phyloP scores from a whole-genome alignment of 257 asterid genomes.

The Scutellaria barbata region DNA sequence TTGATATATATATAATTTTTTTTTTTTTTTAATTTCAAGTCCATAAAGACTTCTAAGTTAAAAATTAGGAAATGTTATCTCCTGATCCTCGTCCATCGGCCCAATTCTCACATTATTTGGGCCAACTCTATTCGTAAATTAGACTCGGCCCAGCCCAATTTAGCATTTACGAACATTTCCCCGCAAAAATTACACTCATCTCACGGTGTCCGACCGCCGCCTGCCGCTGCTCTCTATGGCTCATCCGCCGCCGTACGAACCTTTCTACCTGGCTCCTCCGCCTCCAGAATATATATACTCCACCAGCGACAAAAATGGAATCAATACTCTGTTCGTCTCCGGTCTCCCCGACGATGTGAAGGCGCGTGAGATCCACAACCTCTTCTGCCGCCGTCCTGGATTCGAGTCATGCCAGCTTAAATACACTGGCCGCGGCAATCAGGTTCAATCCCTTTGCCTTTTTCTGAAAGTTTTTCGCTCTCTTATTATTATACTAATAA shows the following conservation, averaged over 20 bases:
- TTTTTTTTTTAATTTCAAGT: too few species aligned
- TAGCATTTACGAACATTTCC: conserved; percentile 17
- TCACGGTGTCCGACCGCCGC: conserved; percentile 31
- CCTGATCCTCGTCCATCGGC: too few species aligned
- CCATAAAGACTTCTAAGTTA: too few species aligned
- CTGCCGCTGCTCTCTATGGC: conserved; percentile 53
- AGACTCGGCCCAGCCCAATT: conserved; percentile 27
- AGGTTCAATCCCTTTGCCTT: conserved; percentile 50
- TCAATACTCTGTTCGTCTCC: conserved; percentile 85
- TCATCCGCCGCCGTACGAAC: conserved; percentile 69
- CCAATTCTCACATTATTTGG: too few species aligned
- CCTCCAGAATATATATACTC: conserved; percentile 49
- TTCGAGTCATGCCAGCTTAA: conserved; percentile 93
- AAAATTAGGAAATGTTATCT: too few species aligned
- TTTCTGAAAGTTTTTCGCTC: background rate
- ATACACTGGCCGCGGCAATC: conserved; percentile 95
- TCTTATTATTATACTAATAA: background rate
- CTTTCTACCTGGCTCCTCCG: conserved; percentile 60
- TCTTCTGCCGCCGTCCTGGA: conserved; percentile 91
- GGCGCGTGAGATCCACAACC: conserved; percentile 99
- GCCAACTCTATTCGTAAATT: conserved; percentile 11
- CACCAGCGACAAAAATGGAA: conserved; percentile 53
- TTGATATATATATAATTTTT: too few species aligned
- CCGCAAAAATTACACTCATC: background rate
- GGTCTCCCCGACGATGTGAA: conserved; percentile 98